Evolutionary conservation across 225 moss, liverwort and hornwort species (phyloP).

Genomic region (Climacium dendroides): DNA sequence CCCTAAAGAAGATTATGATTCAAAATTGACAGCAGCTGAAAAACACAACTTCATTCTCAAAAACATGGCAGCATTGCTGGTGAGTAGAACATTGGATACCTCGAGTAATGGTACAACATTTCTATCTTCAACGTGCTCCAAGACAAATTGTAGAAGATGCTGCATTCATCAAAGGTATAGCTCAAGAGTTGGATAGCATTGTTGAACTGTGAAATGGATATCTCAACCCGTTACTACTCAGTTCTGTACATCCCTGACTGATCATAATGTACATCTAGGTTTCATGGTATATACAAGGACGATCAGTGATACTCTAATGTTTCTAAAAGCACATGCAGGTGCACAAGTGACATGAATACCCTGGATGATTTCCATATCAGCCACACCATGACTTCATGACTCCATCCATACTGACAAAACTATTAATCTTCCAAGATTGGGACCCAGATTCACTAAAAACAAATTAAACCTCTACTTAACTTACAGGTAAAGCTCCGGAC

Average conservation of each 20-base stretch:
- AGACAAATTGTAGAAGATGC: constrained; percentile 47
- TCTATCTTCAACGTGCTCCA: constrained; percentile 77
- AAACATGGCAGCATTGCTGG: neutral
- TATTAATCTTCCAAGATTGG: neutral
- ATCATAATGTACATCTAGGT: neutral
- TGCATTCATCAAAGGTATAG: neutral
- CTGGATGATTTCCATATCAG: neutral
- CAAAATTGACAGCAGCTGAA: neutral
- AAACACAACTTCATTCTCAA: neutral
- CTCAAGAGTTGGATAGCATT: neutral
- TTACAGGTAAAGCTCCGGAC: constrained; percentile 72
- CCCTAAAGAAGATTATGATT: neutral
- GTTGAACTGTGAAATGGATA: neutral
- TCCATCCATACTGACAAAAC: neutral
- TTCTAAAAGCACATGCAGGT: neutral
- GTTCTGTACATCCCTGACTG: neutral
- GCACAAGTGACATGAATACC: neutral
- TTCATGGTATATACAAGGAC: neutral
- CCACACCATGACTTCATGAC: neutral
- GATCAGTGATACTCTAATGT: neutral
- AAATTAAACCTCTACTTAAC: neutral
- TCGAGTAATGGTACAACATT: constrained; percentile 61
- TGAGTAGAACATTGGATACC: constrained; percentile 17
- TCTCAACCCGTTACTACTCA: neutral
- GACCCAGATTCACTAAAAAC: neutral